These are phyloP conservation scores for Solanum piurae DNA, from an alignment of 257 asterid genomes.

Conservation along the genomic window DNA sequence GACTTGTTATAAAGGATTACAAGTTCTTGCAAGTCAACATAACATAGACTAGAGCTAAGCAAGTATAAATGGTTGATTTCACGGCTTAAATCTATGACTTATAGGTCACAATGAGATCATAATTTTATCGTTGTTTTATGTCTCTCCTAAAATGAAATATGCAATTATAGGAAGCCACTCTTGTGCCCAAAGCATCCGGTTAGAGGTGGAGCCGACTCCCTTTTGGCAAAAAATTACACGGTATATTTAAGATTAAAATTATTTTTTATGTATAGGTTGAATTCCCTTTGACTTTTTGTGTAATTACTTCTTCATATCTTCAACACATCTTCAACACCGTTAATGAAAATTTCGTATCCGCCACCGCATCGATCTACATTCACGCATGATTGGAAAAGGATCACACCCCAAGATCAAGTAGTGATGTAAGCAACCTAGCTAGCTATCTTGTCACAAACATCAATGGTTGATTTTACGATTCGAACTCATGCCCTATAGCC, in stretches of 20 bases:
- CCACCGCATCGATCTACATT: neutral
- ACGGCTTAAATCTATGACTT: neutral
- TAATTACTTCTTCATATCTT: neutral
- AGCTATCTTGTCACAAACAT: neutral
- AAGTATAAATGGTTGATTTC: too few species aligned
- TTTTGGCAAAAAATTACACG: neutral
- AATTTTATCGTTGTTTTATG: neutral
- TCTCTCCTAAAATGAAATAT: neutral
- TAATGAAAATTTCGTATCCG: rapidly evolving
- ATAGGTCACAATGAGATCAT: neutral
- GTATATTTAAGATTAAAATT: neutral
- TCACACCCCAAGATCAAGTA: neutral
- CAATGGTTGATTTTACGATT: neutral
- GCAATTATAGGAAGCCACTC: neutral
- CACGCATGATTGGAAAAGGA: neutral
- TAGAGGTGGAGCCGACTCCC: neutral
- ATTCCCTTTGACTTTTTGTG: neutral
- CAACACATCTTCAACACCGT: rapidly evolving
- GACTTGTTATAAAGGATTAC: too few species aligned
- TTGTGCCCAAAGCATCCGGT: neutral
- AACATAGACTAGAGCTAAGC: too few species aligned
- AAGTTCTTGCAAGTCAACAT: too few species aligned
- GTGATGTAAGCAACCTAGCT: neutral
- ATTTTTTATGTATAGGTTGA: neutral
- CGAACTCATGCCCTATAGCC: neutral